These are phyloP conservation scores for Hypoxylon subgilvum DNA, from an alignment of 495 filamentous ascomycete species.

Conservation along the genomic window DNA sequence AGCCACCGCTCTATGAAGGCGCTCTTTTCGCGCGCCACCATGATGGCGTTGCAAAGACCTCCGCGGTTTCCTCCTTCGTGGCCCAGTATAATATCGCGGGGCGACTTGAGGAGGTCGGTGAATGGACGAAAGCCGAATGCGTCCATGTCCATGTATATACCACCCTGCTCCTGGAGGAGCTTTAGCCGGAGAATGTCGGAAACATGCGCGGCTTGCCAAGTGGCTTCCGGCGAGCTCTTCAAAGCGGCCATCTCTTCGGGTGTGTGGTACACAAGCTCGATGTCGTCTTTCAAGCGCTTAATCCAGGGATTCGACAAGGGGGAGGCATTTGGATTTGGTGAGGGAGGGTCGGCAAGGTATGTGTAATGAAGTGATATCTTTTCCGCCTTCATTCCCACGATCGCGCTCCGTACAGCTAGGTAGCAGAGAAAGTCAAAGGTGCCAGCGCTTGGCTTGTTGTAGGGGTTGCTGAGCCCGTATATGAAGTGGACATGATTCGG, in stretches of 20 bases:
- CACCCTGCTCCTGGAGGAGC: slow-evolving; percentile 49
- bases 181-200: slow-evolving; percentile 54
- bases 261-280: slow-evolving; percentile 52
- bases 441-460: slow-evolving; percentile 42
- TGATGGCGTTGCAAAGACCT: slow-evolving; percentile 55
- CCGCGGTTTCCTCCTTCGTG: slow-evolving; percentile 55
- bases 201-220: slow-evolving; percentile 50
- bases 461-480: slow-evolving; percentile 51
- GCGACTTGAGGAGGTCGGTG: slow-evolving; percentile 36
- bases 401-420: slow-evolving; percentile 51
- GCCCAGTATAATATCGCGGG: slow-evolving; percentile 50
- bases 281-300: slow-evolving; percentile 43
- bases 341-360: slow-evolving; percentile 48
- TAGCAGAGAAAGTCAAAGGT: slow-evolving; percentile 55
- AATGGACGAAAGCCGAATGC: slow-evolving; percentile 52
- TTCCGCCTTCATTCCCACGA: slow-evolving; percentile 51
- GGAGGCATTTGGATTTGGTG: slow-evolving; percentile 44
- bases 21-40: slow-evolving; percentile 50
- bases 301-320: slow-evolving; percentile 53
- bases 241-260: slow-evolving; percentile 40
- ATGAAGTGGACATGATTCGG: slow-evolving; percentile 58
- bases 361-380: slow-evolving; percentile 54
- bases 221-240: slow-evolving; percentile 40
- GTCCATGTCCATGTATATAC: slow-evolving; percentile 55
- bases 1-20: slow-evolving; percentile 53